Percentiles rank a stretch among this genome's conserved stretches.
phyloP scores from a whole-genome alignment of 345 rosid species.

The Pelargonium nanum region DNA sequence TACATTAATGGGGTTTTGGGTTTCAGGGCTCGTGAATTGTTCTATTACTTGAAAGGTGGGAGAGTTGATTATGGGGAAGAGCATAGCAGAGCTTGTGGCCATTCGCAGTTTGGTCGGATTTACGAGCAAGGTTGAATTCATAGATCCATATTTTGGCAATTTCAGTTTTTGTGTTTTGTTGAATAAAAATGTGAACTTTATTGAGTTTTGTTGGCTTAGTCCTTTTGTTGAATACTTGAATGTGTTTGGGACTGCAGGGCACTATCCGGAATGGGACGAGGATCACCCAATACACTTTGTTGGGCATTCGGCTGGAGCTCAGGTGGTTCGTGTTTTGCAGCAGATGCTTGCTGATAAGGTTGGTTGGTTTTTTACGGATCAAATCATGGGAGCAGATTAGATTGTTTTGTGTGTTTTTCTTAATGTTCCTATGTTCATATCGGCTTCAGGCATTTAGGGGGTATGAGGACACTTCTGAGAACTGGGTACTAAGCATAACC shows the following conservation, averaged over 20 bases:
- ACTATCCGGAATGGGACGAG: constrained; percentile 88
- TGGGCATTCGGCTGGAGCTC: constrained; percentile 98
- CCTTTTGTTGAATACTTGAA: constrained; percentile 2
- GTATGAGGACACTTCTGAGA: constrained; percentile 67
- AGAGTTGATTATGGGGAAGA: constrained; percentile 88
- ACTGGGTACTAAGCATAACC: constrained; percentile 90
- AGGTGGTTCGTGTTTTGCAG: constrained; percentile 94
- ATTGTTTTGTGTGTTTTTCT: not conserved
- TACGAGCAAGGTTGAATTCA: constrained; percentile 57
- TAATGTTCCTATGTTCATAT: constrained; percentile 5
- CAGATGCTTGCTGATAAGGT: constrained; percentile 98
- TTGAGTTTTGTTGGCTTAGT: constrained; percentile 2
- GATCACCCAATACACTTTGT: constrained; percentile 94
- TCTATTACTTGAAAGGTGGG: constrained; percentile 93
- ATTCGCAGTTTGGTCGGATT: constrained; percentile 68
- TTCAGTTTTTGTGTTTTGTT: not conserved
- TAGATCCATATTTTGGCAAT: not conserved
- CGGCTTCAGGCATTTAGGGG: constrained; percentile 60
- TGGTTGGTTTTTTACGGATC: constrained; percentile 10
- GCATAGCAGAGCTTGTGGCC: constrained; percentile 88
- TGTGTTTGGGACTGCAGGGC: constrained; percentile 39
- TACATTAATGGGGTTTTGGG: constrained; percentile 4
- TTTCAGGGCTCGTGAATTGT: constrained; percentile 88
- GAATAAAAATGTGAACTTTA: not conserved
- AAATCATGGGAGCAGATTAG: not conserved